Base-by-base conservation (phyloP, 2,329 filamentous ascomycete species). In the Periconia sp. region DNA sequence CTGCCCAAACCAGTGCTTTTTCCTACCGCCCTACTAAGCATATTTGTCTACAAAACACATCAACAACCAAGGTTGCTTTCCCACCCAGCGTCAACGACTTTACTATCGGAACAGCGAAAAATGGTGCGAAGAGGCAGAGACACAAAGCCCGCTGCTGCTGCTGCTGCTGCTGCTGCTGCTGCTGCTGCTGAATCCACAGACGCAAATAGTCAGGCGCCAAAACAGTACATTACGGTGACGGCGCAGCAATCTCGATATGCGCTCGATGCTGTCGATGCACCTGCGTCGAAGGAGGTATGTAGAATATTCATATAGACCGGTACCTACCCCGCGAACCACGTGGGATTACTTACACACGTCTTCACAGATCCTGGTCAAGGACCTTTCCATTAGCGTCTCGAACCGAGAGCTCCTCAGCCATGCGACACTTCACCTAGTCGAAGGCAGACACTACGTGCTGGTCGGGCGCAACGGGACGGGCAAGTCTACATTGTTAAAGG, bases 381-480 rank as follows among this genome's bases (percentile, higher is more conserved):
- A 88, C 45, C 79, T 93, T n/a, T 85, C 80, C 53, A 88, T 92
- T 56, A 82, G 83, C 1, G 82, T 92, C 64, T 56, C 81, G 65
- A 70, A 77, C 63, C 35, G 79, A 69, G 90, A 94, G 69, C 82
- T 95, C 6, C 78, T 95, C 2, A 79, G 78, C 10, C 84, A 88
- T 69, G 88, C 88, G 1, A 86, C 85, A 52, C 74, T 95, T 35
- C 83, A 86, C 20, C 75, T 95, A 2, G 90, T 93, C 59, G 83
- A 86, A 47, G 87, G 89, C 0, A 80, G 85, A 44, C 82, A 89
- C 56, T 95, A 95, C 77, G 90, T 90, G 0, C 77, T 95, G 1
- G 79, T 93, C 18, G 91, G 91, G 0, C 82, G 89, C 7, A 95
- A 95, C 73, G 91, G 91, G 0, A 88, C 86, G 1, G 91, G 91